A percentile compares a stretch with the other conserved stretches of the same genome.
Evolutionary conservation across 2,329 filamentous ascomycete species (phyloP).

Genomic region (Aspergillus puulaauensis): DNA sequence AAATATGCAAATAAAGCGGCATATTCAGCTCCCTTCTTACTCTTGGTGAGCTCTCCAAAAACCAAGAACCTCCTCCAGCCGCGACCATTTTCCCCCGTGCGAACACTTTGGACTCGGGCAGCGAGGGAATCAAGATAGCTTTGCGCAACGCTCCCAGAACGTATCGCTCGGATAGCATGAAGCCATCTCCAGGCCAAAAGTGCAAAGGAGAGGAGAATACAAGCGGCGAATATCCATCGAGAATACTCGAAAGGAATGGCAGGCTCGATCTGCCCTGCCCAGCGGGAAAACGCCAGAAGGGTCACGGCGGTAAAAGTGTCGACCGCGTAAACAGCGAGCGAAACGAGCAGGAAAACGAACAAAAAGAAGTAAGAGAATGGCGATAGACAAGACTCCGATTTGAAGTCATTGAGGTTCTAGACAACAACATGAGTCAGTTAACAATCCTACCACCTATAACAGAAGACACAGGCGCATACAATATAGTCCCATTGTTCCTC

Average conservation of each 20-base stretch:
- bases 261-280: slow-evolving; percentile 81
- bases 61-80: slow-evolving; percentile 92
- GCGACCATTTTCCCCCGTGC: slow-evolving; percentile 65
- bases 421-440: slow-evolving; percentile 10
- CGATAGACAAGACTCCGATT: slow-evolving; percentile 73
- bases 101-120: slow-evolving; percentile 77
- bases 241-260: slow-evolving; percentile 73
- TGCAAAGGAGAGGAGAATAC: slow-evolving; percentile 86
- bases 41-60: slow-evolving; percentile 86
- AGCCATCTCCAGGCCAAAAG: slow-evolving; percentile 79
- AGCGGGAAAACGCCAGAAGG: slow-evolving; percentile 81
- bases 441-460: background rate
- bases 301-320: slow-evolving; percentile 94
- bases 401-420: slow-evolving; percentile 71
- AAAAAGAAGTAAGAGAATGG: slow-evolving; percentile 81
- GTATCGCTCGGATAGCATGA: slow-evolving; percentile 77
- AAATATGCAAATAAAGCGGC: slow-evolving; percentile 91
- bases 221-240: slow-evolving; percentile 93
- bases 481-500: slow-evolving; percentile 97
- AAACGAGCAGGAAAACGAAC: slow-evolving; percentile 75
- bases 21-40: slow-evolving; percentile 86
- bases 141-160: slow-evolving; percentile 80
- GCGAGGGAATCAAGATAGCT: slow-evolving; percentile 89
- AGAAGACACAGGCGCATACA: slow-evolving; percentile 49
- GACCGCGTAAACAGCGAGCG: slow-evolving; percentile 79